A percentile compares a stretch with the other conserved stretches of the same genome.
Evolutionary conservation across 2,329 filamentous ascomycete genomes (phyloP).

Genomic region (Colletotrichum destructivum): DNA sequence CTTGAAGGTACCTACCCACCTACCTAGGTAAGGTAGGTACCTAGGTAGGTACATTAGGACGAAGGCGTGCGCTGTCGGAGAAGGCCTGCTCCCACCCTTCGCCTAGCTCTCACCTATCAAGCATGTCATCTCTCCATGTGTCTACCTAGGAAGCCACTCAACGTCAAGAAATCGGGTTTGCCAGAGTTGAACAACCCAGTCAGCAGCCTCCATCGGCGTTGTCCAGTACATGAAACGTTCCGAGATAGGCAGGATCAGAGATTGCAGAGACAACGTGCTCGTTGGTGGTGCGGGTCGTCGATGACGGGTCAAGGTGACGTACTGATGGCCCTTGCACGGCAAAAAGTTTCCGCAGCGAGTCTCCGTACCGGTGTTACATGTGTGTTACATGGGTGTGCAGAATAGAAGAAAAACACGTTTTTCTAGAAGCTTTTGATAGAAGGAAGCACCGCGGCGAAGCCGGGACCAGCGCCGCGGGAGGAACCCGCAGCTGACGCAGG

Average conservation of each 20-base stretch:
- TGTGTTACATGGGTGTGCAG: too few species aligned
- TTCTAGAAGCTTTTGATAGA: slow-evolving; percentile 35
- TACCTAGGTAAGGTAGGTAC: too few species aligned
- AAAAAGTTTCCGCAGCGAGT: slow-evolving; percentile 4
- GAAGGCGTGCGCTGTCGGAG: too few species aligned
- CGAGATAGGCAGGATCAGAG: neutral
- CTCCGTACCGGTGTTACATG: too few species aligned
- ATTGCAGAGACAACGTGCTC: neutral
- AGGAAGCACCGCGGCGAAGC: slow-evolving; percentile 26
- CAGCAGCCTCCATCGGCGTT: too few species aligned
- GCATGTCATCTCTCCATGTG: too few species aligned
- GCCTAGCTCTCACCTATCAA: too few species aligned
- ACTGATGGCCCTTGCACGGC: slow-evolving; percentile 19
- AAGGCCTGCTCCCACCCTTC: too few species aligned
- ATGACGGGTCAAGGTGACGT: slow-evolving; percentile 29
- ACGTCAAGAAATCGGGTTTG: too few species aligned
- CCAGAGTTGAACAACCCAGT: neutral
- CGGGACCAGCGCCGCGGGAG: slow-evolving; percentile 16
- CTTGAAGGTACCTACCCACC: too few species aligned
- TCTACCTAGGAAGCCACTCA: too few species aligned
- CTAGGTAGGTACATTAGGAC: too few species aligned
- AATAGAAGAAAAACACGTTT: slow-evolving; percentile 27
- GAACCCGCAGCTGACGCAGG: slow-evolving; percentile 34
- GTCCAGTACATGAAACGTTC: neutral
- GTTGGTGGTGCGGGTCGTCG: neutral